These are phyloP conservation scores for Brettanomyces sp. DNA, from an alignment of 805 yeast species.

Conservation along the genomic window DNA sequence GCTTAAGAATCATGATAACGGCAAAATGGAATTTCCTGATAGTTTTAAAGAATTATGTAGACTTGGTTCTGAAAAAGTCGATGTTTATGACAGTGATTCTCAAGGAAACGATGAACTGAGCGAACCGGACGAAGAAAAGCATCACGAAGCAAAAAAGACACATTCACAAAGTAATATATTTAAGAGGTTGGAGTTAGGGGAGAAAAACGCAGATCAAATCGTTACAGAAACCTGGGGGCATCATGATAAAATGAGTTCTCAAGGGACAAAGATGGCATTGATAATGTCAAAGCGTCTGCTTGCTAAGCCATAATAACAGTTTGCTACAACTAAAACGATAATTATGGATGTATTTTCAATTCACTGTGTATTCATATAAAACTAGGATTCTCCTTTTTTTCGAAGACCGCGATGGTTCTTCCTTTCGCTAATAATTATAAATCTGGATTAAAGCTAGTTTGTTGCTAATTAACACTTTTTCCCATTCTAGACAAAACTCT, in stretches of 20 bases:
- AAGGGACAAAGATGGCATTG: neutral
- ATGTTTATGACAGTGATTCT: conserved; percentile 3
- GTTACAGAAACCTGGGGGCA: conserved; percentile 3
- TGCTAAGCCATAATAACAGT: neutral
- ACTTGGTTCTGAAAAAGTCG: neutral
- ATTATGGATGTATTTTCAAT: neutral
- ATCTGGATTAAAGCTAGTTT: neutral
- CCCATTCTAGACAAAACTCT: conserved; percentile 12
- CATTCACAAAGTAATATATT: neutral
- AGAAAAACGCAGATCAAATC: neutral
- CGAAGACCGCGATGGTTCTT: no score
- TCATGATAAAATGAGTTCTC: neutral
- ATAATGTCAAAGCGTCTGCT: neutral
- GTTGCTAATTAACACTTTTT: neutral
- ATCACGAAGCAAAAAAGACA: neutral
- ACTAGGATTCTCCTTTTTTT: no score
- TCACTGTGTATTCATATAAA: neutral
- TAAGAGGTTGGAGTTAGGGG: neutral
- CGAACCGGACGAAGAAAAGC: neutral
- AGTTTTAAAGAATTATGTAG: neutral
- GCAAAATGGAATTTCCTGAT: no score
- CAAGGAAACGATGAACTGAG: conserved; percentile 3
- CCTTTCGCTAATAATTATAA: neutral
- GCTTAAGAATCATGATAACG: neutral
- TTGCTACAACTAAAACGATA: neutral